phyloP scores from a whole-genome alignment of 1,139 yeast genomes.

The Yamadazyma pseudoaaseri region DNA sequence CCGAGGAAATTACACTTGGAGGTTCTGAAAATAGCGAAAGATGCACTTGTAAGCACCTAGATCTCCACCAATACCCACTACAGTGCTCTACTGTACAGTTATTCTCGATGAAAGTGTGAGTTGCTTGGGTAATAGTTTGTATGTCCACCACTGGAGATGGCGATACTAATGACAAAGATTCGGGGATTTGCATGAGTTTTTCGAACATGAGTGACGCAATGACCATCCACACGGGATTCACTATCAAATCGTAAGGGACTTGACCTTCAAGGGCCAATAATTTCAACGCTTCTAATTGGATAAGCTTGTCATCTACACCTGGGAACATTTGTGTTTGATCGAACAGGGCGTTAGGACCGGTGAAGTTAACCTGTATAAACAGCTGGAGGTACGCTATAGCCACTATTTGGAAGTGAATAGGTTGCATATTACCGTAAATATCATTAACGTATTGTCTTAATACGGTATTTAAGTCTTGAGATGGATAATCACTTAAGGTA shows the following conservation, averaged over 20 bases:
- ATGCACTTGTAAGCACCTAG: slow-evolving; percentile 64
- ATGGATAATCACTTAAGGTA: slow-evolving; percentile 21
- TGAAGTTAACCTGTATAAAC: slow-evolving; percentile 74
- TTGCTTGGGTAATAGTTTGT: slow-evolving; percentile 16
- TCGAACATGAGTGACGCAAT: slow-evolving; percentile 54
- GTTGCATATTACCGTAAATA: slow-evolving; percentile 12
- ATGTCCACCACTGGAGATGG: slow-evolving; percentile 21
- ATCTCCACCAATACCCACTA: slow-evolving; percentile 69
- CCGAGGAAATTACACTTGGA: slow-evolving; percentile 42
- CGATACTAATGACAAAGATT: slow-evolving; percentile 28
- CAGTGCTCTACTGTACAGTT: slow-evolving; percentile 34
- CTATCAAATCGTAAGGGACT: slow-evolving; percentile 57
- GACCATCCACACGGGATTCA: slow-evolving; percentile 52
- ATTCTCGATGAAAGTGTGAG: slow-evolving; percentile 5
- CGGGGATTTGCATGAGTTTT: slow-evolving; percentile 32
- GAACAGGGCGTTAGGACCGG: slow-evolving; percentile 69
- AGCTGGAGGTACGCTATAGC: slow-evolving; percentile 64
- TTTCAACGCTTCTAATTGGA: slow-evolving; percentile 34
- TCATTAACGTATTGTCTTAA: slow-evolving; percentile 20
- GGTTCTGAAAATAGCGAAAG: slow-evolving; percentile 60
- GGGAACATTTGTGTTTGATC: slow-evolving; percentile 33
- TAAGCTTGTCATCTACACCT: slow-evolving; percentile 22
- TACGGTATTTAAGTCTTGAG: slow-evolving; percentile 18
- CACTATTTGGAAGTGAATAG: slow-evolving; percentile 30
- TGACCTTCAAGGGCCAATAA: slow-evolving; percentile 59